Percentiles rank a stretch among this genome's conserved stretches.
phyloP scores from a whole-genome alignment of 164 flowering plant genomes.

The Chloranthus sessilifolius region DNA sequence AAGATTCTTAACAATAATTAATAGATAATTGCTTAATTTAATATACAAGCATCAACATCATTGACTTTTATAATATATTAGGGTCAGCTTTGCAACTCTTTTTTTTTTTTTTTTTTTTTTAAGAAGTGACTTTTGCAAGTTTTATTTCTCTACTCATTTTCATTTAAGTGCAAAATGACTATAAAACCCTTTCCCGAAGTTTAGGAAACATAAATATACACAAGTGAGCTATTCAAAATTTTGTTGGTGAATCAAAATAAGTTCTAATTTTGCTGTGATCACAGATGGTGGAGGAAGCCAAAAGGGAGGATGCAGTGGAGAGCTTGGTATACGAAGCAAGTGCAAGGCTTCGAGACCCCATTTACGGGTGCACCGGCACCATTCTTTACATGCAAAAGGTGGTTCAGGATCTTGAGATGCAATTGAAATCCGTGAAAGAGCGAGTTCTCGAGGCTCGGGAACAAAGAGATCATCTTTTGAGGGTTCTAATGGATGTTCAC shows the following conservation, averaged over 20 bases:
- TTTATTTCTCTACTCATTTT: too few relatives aligned
- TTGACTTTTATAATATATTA: too few relatives aligned
- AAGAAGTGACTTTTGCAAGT: too few relatives aligned
- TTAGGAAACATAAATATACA: too few relatives aligned
- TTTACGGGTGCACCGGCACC: conserved; percentile 70
- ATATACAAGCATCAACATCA: too few relatives aligned
- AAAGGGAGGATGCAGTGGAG: conserved; percentile 59
- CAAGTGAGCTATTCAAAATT: too few relatives aligned
- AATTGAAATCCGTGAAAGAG: conserved; percentile 25
- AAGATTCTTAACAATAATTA: too few relatives aligned
- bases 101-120: neutral
- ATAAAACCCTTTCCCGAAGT: too few relatives aligned
- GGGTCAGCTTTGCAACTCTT: neutral
- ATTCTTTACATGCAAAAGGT: conserved; percentile 62
- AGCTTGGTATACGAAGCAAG: conserved; percentile 63
- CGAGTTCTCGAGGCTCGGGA: conserved; percentile 5
- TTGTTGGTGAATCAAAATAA: too few relatives aligned
- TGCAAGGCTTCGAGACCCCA: conserved; percentile 55
- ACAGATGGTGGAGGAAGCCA: conserved; percentile 38
- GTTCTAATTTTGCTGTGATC: neutral
- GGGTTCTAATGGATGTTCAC: conserved; percentile 16
- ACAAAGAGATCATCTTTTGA: conserved; percentile 22
- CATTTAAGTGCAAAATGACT: too few relatives aligned
- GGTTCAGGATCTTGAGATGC: conserved; percentile 60
- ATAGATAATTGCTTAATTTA: too few relatives aligned